Evolutionary conservation across 1,139 yeast genomes (phyloP).

Genomic region (Meyerozyma carpophila): DNA sequence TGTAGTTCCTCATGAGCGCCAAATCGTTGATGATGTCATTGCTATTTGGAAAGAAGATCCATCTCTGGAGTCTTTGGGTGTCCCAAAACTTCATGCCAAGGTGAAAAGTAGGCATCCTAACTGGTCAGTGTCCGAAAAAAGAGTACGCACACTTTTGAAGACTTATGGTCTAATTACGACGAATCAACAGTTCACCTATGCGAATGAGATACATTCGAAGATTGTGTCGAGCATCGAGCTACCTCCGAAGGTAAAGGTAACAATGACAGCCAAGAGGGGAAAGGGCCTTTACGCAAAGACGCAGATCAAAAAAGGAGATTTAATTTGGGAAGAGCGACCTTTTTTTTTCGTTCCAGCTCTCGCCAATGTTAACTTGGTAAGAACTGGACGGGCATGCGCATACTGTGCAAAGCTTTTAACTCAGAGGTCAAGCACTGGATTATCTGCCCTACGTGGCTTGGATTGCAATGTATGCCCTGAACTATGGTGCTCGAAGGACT

Average conservation of each 20-base stretch:
- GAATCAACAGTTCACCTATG: slow-evolving; percentile 40
- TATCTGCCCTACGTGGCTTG: slow-evolving; percentile 43
- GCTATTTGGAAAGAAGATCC: slow-evolving; percentile 68
- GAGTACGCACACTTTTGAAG: slow-evolving; percentile 50
- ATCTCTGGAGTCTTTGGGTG: slow-evolving; percentile 52
- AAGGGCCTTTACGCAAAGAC: slow-evolving; percentile 45
- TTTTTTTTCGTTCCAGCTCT: slow-evolving; percentile 67
- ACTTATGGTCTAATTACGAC: slow-evolving; percentile 46
- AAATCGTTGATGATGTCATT: slow-evolving; percentile 58
- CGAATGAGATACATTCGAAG: slow-evolving; percentile 49
- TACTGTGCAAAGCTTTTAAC: slow-evolving; percentile 67
- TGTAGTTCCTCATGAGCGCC: slow-evolving; percentile 56
- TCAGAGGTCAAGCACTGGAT: slow-evolving; percentile 13
- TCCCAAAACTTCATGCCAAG: slow-evolving; percentile 46
- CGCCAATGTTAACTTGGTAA: slow-evolving; percentile 59
- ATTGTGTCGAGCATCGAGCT: slow-evolving; percentile 45
- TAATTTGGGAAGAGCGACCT: slow-evolving; percentile 60
- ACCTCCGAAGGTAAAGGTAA: slow-evolving; percentile 42
- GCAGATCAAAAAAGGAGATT: slow-evolving; percentile 42
- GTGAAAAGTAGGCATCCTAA: slow-evolving; percentile 48
- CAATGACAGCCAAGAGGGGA: slow-evolving; percentile 42
- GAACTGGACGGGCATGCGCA: slow-evolving; percentile 70
- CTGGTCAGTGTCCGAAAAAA: slow-evolving; percentile 61
- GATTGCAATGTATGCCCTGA: slow-evolving; percentile 66
- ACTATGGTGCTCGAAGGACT: slow-evolving; percentile 66